Base-by-base conservation (phyloP, 768 basidiomycete species). In the Russula sp. region DNA sequence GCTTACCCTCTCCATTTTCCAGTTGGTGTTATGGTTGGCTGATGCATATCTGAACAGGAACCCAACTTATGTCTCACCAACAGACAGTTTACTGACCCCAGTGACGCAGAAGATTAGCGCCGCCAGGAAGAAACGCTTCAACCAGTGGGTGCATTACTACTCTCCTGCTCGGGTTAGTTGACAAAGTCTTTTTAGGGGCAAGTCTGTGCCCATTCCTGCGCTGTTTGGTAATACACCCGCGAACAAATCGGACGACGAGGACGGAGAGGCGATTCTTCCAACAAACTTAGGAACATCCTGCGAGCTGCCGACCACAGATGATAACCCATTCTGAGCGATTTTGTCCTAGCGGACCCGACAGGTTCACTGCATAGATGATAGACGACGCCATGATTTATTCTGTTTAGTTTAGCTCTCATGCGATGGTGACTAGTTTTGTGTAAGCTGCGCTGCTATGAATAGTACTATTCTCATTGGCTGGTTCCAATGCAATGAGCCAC, bases 61-160 rank as follows among this genome's bases (percentile, higher is more conserved):
- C 73, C 88, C 91, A 22, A 84, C 83, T 38, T 93, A 83, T 70
- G 78, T 95, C 69, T 98, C 96, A 18, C 96, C 96, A 2, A 97
- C 96, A 9, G 96, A 99, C 73, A 91, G 89, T 71, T 79, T 98
- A 74, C 84, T 98, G 80, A 96, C 93, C 2, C 96, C 96, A 3
- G 85, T 85, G 72, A 90, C 94, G 7, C 88, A 94, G 75, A 98
- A 98, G 74, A 81, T 98, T 56, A 88, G 79, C 53, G 90, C 89
- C 18, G 88, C 88, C 3, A 95, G 85, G 81, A 94, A 96, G 81
- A 92, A 93, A 75, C 93, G 92, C 69, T 98, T 97, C 71, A 77
- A 73, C 61, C 97, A 93, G 96, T 96, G 66, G 41, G 86, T 34
- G 13, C 32, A 77, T 36, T 14, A 3, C 52, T 56, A 22, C 38